phyloP scores from a whole-genome alignment of 192 early-diverging fungal species.

The Dissophora globulifera region DNA sequence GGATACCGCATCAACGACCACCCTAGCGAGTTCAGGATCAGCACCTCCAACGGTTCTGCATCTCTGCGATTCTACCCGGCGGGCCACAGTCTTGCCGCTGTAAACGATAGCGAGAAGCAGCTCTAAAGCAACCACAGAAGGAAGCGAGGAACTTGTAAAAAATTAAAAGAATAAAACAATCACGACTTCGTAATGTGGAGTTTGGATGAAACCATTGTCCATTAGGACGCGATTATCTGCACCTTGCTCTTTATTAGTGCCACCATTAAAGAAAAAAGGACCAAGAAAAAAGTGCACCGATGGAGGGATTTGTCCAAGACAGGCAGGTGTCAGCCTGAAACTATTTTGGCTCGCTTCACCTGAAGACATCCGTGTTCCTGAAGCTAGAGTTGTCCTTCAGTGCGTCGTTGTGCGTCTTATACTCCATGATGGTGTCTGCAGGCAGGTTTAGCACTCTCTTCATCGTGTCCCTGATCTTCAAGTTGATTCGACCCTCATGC shows the following conservation, averaged over 20 bases:
- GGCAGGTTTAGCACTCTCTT: conserved; percentile 87
- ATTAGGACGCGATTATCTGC: too few species aligned
- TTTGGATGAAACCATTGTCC: too few species aligned
- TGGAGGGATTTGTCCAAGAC: background rate
- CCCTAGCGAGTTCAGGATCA: conserved; percentile 28
- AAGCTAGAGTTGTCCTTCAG: conserved; percentile 89
- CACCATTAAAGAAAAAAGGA: too few species aligned
- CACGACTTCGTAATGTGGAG: too few species aligned
- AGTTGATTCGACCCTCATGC: conserved; percentile 81
- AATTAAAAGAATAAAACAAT: too few species aligned
- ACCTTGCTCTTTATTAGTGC: too few species aligned
- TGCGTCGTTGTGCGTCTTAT: conserved; percentile 92
- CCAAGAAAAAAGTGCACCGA: too few species aligned
- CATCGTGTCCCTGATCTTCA: conserved; percentile 90
- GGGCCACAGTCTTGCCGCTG: conserved; percentile 6
- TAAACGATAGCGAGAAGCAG: background rate
- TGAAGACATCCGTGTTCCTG: conserved; percentile 83
- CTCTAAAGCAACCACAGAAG: background rate
- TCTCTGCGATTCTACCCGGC: conserved; percentile 27
- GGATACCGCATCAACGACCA: conserved; percentile 18
- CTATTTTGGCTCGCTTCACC: conserved; percentile 53
- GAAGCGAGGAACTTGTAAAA: too few species aligned
- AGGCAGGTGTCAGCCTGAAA: too few species aligned
- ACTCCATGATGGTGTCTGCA: conserved; percentile 88
- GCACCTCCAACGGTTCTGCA: conserved; percentile 14